Conservation (phyloP, 140 eudicot genomes). For the Ambrosia hybrid region DNA sequence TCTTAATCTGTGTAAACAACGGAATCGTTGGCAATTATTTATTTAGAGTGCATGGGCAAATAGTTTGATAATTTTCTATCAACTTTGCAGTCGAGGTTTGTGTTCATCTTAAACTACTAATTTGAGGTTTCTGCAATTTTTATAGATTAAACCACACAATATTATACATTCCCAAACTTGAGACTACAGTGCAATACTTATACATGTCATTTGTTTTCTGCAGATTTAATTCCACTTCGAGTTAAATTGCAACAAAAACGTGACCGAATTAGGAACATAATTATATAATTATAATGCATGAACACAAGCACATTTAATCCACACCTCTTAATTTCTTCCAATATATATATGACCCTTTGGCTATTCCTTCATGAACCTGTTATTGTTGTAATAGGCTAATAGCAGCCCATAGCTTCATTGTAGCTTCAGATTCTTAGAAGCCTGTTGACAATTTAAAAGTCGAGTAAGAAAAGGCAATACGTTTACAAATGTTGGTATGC, state of each 20-base stretch:
- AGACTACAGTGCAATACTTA: slow-evolving; percentile 23
- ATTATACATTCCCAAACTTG: slow-evolving; percentile 26
- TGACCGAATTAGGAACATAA: slow-evolving; percentile 23
- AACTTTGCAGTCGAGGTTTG: background rate
- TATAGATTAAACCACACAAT: slow-evolving; percentile 21
- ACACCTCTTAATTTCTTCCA: slow-evolving; percentile 31
- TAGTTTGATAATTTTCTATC: background rate
- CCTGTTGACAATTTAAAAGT: slow-evolving; percentile 42
- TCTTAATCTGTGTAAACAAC: too few species aligned
- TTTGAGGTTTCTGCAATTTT: background rate
- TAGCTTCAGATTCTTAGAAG: slow-evolving; percentile 70
- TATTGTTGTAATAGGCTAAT: slow-evolving; percentile 23
- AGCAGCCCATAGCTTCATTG: slow-evolving; percentile 27
- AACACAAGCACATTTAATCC: slow-evolving; percentile 27
- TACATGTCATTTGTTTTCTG: slow-evolving; percentile 9
- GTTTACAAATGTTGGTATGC: slow-evolving; percentile 1
- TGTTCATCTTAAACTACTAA: slow-evolving; percentile 4
- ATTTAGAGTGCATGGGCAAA: background rate
- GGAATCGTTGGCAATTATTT: background rate
- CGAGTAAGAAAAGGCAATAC: slow-evolving; percentile 15
- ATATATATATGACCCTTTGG: slow-evolving; percentile 6
- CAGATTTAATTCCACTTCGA: slow-evolving; percentile 21
- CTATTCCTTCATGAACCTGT: slow-evolving; percentile 16
- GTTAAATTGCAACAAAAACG: slow-evolving; percentile 21
- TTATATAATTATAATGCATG: slow-evolving; percentile 9